Conservation (phyloP, 208 protist genomes). For the Trypanosomatidae sp. region DNA sequence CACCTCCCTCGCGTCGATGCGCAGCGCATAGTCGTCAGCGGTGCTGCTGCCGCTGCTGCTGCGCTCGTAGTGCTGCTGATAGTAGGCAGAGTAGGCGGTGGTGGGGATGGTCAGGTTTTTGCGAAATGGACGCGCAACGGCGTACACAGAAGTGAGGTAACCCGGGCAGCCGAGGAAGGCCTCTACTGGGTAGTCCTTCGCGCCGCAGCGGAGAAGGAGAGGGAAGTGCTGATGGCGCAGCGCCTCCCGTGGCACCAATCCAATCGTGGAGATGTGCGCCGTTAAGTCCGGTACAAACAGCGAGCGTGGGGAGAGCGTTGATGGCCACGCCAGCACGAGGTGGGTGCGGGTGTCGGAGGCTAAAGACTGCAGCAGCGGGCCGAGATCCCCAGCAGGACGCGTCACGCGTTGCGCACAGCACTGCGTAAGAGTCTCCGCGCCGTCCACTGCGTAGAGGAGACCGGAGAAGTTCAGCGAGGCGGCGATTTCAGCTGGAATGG, state of each 20-base stretch:
- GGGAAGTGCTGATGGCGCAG: slow-evolving; percentile 25
- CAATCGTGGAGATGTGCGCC: slow-evolving; percentile 31
- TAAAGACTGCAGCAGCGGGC: slow-evolving; percentile 40
- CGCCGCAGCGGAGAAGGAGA: slow-evolving; percentile 24
- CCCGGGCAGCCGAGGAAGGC: slow-evolving; percentile 69
- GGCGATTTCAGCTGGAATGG: slow-evolving; percentile 49
- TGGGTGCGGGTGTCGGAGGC: slow-evolving; percentile 24
- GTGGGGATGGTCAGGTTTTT: slow-evolving; percentile 23
- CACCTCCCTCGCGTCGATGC: slow-evolving; percentile 3
- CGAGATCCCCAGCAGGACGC: slow-evolving; percentile 48
- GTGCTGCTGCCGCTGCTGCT: neutral
- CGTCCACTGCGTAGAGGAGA: slow-evolving; percentile 59
- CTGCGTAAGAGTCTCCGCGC: slow-evolving; percentile 23
- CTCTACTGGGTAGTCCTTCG: slow-evolving; percentile 34
- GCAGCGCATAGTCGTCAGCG: slow-evolving; percentile 7
- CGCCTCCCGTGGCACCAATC: slow-evolving; percentile 13
- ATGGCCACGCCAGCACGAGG: slow-evolving; percentile 38
- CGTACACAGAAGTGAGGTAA: slow-evolving; percentile 47
- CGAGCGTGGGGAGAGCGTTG: slow-evolving; percentile 11
- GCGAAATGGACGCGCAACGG: slow-evolving; percentile 24
- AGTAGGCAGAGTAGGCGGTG: slow-evolving; percentile 26
- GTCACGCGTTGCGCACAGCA: slow-evolving; percentile 27
- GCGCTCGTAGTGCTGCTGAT: slow-evolving; percentile 25
- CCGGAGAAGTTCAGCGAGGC: slow-evolving; percentile 59
- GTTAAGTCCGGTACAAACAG: slow-evolving; percentile 29